Conservation (phyloP, 352 stramenopile species). For the Phytophthora uliginosa region DNA sequence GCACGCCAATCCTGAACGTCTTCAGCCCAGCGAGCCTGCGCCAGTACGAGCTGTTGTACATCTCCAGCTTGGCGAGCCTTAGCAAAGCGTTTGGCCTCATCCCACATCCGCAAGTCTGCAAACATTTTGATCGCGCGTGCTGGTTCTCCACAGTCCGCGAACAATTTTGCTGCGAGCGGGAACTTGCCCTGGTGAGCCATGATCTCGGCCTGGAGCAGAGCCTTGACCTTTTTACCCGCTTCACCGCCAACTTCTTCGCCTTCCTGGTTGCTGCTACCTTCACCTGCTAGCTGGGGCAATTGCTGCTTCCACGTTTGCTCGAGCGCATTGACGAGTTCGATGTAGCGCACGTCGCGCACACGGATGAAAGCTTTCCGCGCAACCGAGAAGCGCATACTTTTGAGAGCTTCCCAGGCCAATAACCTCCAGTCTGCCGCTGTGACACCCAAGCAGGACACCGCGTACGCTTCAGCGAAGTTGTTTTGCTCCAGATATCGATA, state of each 20-base stretch:
- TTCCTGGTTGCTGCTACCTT: slow-evolving; percentile 22
- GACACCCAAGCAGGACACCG: slow-evolving; percentile 94
- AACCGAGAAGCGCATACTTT: slow-evolving; percentile 84
- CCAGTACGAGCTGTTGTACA: slow-evolving; percentile 88
- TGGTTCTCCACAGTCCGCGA: slow-evolving; percentile 81
- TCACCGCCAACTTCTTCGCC: slow-evolving; percentile 44
- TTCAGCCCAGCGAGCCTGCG: slow-evolving; percentile 94
- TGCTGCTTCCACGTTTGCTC: slow-evolving; percentile 83
- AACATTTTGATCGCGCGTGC: slow-evolving; percentile 95
- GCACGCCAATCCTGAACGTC: slow-evolving; percentile 94
- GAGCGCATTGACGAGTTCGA: slow-evolving; percentile 91
- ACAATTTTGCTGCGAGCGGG: slow-evolving; percentile 92
- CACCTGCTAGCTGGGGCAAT: slow-evolving; percentile 40
- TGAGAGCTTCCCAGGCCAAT: slow-evolving; percentile 89
- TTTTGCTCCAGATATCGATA: slow-evolving; percentile 93
- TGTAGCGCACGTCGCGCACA: slow-evolving; percentile 92
- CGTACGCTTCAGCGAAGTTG: slow-evolving; percentile 91
- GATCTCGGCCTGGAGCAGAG: slow-evolving; percentile 91
- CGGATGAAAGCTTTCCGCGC: slow-evolving; percentile 91
- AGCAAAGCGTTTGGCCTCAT: slow-evolving; percentile 95
- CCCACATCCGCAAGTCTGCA: slow-evolving; percentile 93
- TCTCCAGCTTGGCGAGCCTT: slow-evolving; percentile 83
- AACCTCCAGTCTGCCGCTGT: slow-evolving; percentile 93
- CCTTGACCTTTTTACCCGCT: slow-evolving; percentile 62
- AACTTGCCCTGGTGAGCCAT: slow-evolving; percentile 94